These are phyloP conservation scores for Papiliotrema laurentii DNA, from an alignment of 1,284 basidiomycete species.

Conservation along the genomic window DNA sequence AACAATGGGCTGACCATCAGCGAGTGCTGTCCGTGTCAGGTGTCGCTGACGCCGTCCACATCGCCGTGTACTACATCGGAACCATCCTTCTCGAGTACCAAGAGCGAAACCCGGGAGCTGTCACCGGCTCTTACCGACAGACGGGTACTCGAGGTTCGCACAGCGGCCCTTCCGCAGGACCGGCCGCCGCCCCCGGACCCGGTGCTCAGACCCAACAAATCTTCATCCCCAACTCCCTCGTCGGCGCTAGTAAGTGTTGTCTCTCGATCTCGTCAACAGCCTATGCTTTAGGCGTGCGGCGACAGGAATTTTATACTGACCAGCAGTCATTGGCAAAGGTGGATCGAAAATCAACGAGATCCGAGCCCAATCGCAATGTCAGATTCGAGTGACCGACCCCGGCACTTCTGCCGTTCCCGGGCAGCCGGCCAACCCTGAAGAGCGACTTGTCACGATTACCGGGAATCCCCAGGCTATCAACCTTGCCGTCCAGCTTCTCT, in stretches of 20 bases:
- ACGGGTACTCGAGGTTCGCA: slow-evolving; percentile 16
- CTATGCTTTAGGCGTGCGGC: too few relatives aligned
- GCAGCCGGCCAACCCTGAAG: slow-evolving; percentile 58
- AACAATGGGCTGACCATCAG: slow-evolving; percentile 48
- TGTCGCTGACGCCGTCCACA: slow-evolving; percentile 99
- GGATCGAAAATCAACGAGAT: slow-evolving; percentile 99
- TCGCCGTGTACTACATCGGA: slow-evolving; percentile 98
- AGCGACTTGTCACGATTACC: slow-evolving; percentile 88
- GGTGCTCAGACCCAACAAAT: slow-evolving; percentile 87
- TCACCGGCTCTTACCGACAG: slow-evolving; percentile 43
- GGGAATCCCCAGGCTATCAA: slow-evolving; percentile 92
- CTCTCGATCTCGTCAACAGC: neutral
- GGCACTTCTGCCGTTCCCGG: slow-evolving; percentile 56
- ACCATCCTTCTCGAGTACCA: slow-evolving; percentile 94
- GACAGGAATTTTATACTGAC: neutral
- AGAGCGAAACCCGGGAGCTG: slow-evolving; percentile 56
- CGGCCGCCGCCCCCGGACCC: slow-evolving; percentile 26
- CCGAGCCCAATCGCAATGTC: slow-evolving; percentile 81
- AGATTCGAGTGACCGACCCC: slow-evolving; percentile 99
- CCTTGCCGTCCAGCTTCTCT: slow-evolving; percentile 90
- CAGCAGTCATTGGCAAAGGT: slow-evolving; percentile 84
- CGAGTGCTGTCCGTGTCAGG: slow-evolving; percentile 95
- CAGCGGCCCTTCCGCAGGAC: slow-evolving; percentile 20
- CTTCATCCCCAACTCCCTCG: slow-evolving; percentile 95
- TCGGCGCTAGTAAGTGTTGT: slow-evolving; percentile 70